These are phyloP conservation scores for Salvia sclarea DNA, from an alignment of 305 asterid species.

Conservation along the genomic window DNA sequence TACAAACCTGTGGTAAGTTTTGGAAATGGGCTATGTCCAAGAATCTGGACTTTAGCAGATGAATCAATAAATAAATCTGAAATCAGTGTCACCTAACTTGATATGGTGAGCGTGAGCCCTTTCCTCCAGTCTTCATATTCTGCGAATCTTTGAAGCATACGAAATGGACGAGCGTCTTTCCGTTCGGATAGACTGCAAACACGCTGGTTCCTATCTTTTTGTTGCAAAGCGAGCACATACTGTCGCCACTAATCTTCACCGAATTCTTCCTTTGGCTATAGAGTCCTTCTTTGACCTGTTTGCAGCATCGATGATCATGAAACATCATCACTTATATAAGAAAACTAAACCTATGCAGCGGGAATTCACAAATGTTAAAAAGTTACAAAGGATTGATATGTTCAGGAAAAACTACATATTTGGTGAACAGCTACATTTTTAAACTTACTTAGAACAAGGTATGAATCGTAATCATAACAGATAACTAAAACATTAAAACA, in stretches of 20 bases:
- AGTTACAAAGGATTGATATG: too few relatives aligned
- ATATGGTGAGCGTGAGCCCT: slow-evolving; percentile 41
- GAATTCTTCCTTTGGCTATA: slow-evolving; percentile 66
- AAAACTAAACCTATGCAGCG: background rate
- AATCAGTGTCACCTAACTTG: slow-evolving; percentile 52
- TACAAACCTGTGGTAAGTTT: background rate
- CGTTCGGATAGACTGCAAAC: slow-evolving; percentile 93
- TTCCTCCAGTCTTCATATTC: slow-evolving; percentile 79
- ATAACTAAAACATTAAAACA: background rate
- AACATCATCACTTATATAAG: background rate
- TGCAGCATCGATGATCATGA: slow-evolving; percentile 7
- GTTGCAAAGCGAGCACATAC: slow-evolving; percentile 90
- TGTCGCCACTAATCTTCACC: slow-evolving; percentile 77
- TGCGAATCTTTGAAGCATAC: slow-evolving; percentile 92
- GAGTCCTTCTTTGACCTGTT: slow-evolving; percentile 83
- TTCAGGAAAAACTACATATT: too few relatives aligned
- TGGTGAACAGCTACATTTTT: background rate
- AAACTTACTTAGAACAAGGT: background rate
- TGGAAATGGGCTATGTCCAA: background rate
- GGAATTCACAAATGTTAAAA: background rate
- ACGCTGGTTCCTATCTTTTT: slow-evolving; percentile 94
- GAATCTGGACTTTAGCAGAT: background rate
- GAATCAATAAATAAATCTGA: background rate
- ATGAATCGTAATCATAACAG: background rate
- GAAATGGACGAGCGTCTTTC: slow-evolving; percentile 86